Evolutionary conservation across 2,329 filamentous ascomycete species (phyloP).

Genomic region (Didymella arachidicola): DNA sequence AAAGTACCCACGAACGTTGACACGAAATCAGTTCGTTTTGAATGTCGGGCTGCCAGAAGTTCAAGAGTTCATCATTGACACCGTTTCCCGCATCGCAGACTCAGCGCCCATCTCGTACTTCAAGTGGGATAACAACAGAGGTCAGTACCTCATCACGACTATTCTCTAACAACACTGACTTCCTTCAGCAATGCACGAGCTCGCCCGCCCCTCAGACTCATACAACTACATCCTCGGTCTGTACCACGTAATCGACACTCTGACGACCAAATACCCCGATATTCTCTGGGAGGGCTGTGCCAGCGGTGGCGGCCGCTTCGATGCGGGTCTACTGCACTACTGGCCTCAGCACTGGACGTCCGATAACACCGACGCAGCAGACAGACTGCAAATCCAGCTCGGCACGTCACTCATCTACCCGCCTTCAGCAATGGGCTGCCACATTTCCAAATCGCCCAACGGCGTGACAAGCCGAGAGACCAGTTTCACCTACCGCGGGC

Average conservation of each 20-base stretch:
- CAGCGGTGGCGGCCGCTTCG: conserved; percentile 70
- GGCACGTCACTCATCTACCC: conserved; percentile 71
- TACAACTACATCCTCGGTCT: conserved; percentile 70
- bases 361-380: conserved; percentile 69
- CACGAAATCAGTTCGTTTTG: conserved; percentile 67
- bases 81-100: conserved; percentile 63
- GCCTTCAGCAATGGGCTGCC: conserved; percentile 69
- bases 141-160: conserved; percentile 23
- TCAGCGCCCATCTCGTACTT: conserved; percentile 65
- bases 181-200: conserved; percentile 62
- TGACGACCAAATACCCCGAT: conserved; percentile 67
- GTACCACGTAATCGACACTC: conserved; percentile 67
- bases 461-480: conserved; percentile 63
- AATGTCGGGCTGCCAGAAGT: conserved; percentile 68
- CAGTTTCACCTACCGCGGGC: conserved; percentile 67
- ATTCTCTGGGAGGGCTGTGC: conserved; percentile 73
- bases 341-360: conserved; percentile 73
- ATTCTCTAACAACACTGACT: neutral
- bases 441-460: conserved; percentile 69
- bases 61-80: conserved; percentile 67
- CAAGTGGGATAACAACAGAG: conserved; percentile 74
- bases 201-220: conserved; percentile 60
- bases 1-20: conserved; percentile 63
- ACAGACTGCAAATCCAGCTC: conserved; percentile 69
- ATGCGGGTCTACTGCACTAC: conserved; percentile 67